Evolutionary conservation across 164 flowering plant genomes (phyloP).

Genomic region (grape (Vitis vinifera)): ASM3070453v1 NC_081805.1:9417001-9417500

Average conservation of each 20-base stretch:
- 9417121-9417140: slow-evolving; percentile 93
- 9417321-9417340: not conserved
- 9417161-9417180: not conserved
- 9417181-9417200: slow-evolving; percentile 1
- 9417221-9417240: slow-evolving; percentile 99
- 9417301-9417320: slow-evolving; percentile 95
- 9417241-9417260: slow-evolving; percentile 84
- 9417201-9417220: slow-evolving; percentile 39
- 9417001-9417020: not conserved
- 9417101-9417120: slow-evolving; percentile 92
- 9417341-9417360: not conserved
- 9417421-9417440: slow-evolving; percentile 98
- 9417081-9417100: slow-evolving; percentile 83
- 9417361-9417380: not conserved
- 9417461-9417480: slow-evolving; percentile 96
- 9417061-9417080: slow-evolving; percentile 81
- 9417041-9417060: slow-evolving; percentile 67
- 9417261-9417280: slow-evolving; percentile 91
- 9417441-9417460: slow-evolving; percentile 98
- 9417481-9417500: slow-evolving; percentile 50
- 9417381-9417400: slow-evolving; percentile 56
- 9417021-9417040: not conserved
- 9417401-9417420: slow-evolving; percentile 87
- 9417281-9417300: slow-evolving; percentile 61
- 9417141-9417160: slow-evolving; percentile 28